Evolutionary conservation across 1,284 basidiomycete genomes (phyloP), one percentile per base, ranked within the genome.

Genomic region (Ganoderma meredithae): DNA sequence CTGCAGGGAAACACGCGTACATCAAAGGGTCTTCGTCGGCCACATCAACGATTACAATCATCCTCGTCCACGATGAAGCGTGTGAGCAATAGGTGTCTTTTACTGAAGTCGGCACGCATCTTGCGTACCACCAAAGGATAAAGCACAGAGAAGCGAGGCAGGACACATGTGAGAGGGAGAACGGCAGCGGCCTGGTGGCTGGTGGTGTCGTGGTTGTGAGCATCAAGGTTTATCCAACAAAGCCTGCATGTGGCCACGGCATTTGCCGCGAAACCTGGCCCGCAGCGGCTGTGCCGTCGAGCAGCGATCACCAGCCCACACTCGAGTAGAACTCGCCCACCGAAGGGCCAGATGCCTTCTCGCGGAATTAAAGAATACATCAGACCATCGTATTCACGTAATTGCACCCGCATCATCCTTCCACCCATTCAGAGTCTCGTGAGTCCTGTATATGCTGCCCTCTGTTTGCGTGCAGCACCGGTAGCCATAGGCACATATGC

Each of bases 1-100:
- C 60, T 65, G 60, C 40, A 49, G 65, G 55, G n/a, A 39, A 62
- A 56, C 65, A 66, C 43, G 60, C 60, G 41, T 40, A 66, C 64
- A 41, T 49, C 60, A 62, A 60, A 62, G 39, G 58, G 19, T 22
- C 47, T 36, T 25, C 60, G 5, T 44, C 39, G 52, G 62, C 53
- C 53, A 63, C 62, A 56, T 60, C 39, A 59, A 60, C 58, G 22
- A 12, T 39, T 43, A 59, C 33, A 36, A 25, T 43, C n/a, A 17
- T 41, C n/a, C 58, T 60, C 39, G 36, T 60, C 19, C 58, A 25
- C 10, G 40, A 43, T 10, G 22, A 25, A 27, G 22, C 39, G 13
- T 60, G 58, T 31, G 5, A 39, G 17, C 19, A 22, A 19, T n/a
- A n/a, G 13, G 36, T 17, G 62, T 8, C 33, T 49, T 44, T 44